phyloP scores from a whole-genome alignment of 148 eudicot species.

The Cornus suecica region DNA sequence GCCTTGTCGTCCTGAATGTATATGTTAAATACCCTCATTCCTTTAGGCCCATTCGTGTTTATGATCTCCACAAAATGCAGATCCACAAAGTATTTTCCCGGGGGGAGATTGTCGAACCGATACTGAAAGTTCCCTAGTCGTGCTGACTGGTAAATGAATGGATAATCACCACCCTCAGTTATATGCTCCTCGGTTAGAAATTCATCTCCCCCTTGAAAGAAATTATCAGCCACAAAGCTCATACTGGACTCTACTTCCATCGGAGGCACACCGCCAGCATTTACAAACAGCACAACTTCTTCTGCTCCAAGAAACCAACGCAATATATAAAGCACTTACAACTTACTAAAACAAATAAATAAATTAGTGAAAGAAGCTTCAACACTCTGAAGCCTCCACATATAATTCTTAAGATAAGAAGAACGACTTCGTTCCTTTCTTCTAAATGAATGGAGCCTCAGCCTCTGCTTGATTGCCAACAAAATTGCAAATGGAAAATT shows the following conservation, averaged over 20 bases:
- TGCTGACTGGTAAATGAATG: conserved; percentile 71
- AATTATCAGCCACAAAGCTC: conserved; percentile 55
- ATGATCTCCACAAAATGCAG: conserved; percentile 90
- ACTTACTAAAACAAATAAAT: neutral
- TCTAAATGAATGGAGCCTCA: neutral
- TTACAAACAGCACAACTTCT: conserved; percentile 68
- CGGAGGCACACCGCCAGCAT: conserved; percentile 61
- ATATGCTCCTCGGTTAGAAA: conserved; percentile 64
- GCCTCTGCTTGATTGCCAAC: neutral
- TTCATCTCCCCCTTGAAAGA: conserved; percentile 67
- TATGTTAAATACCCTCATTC: conserved; percentile 81
- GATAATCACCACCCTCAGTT: conserved; percentile 62
- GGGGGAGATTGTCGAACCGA: conserved; percentile 46
- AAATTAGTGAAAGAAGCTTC: neutral
- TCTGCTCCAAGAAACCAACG: conserved; percentile 37
- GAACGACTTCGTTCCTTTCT: neutral
- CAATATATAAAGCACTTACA: conserved; percentile 4
- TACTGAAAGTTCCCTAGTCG: conserved; percentile 72
- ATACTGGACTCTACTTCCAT: conserved; percentile 37
- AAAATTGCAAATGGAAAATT: neutral
- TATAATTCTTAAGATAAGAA: neutral
- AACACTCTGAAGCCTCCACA: neutral
- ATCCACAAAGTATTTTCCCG: conserved; percentile 78
- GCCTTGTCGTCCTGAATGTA: conserved; percentile 89
- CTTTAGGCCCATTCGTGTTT: conserved; percentile 76